phyloP scores from a whole-genome alignment of 495 filamentous ascomycete species.

The Cairneyella variabilis region DNA sequence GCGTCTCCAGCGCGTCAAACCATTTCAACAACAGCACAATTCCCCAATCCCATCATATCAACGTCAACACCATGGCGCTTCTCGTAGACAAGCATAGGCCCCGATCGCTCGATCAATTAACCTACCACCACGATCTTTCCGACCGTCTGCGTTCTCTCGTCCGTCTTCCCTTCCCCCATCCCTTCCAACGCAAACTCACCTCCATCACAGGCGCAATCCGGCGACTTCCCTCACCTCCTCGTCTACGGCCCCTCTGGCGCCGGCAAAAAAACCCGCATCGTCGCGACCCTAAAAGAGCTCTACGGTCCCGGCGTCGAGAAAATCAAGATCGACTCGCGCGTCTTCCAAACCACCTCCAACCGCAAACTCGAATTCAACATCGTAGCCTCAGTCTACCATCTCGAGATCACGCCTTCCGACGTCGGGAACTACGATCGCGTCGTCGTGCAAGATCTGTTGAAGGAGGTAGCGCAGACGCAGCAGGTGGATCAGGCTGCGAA shows the following conservation, averaged over 20 bases:
- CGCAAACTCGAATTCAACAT: conserved; percentile 99
- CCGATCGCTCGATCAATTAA: conserved; percentile 78
- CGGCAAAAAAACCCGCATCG: conserved; percentile 95
- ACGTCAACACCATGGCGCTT: conserved; percentile 49
- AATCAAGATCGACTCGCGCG: conserved; percentile 93
- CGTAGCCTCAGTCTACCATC: conserved; percentile 90
- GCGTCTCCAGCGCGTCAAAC: background rate
- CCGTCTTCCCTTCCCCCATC: conserved; percentile 29
- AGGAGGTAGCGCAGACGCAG: conserved; percentile 97
- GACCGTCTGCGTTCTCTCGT: conserved; percentile 83
- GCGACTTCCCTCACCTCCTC: conserved; percentile 95
- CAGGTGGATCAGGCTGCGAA: conserved; percentile 87
- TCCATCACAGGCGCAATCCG: conserved; percentile 79
- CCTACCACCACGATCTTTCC: conserved; percentile 86
- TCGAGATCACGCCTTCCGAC: conserved; percentile 96
- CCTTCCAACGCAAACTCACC: conserved; percentile 11
- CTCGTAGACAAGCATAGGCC: conserved; percentile 95
- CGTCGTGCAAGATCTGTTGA: conserved; percentile 90
- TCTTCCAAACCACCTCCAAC: conserved; percentile 92
- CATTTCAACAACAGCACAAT: background rate
- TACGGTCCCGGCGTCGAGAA: conserved; percentile 92
- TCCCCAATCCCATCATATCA: conserved; percentile 2
- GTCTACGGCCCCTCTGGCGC: conserved; percentile 95
- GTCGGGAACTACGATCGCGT: conserved; percentile 97
- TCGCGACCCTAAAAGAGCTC: conserved; percentile 87